Base-by-base conservation (phyloP, 495 filamentous ascomycete genomes). In the Baudoinia panamericana region DNA sequence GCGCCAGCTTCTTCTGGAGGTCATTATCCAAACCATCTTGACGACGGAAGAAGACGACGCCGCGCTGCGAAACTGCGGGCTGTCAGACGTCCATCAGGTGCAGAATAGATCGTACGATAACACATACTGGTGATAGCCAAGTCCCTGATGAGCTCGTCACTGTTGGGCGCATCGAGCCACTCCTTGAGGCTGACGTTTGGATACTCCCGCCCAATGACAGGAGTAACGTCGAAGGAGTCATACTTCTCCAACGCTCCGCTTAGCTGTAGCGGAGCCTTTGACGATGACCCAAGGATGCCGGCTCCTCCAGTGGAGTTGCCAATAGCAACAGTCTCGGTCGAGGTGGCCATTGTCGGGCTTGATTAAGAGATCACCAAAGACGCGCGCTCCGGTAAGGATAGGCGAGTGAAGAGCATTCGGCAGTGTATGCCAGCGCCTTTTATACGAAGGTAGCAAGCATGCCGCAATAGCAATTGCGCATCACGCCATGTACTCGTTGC, bases 11-110 rank as follows among this genome's bases (percentile, higher is more conserved):
- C 52, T 86, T 86, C 45, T 81, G 75, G 15, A 75, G 61, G 13
- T 77, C 70, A 46, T 80, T 67, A 48, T 67, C 67, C 6, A 82
- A 56, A 37, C 63, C 68, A 55, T 84, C 71, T 48, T 87, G 82
- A 25, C 72, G 68, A 20, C 81, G 78, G 63, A 90, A 84, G 65
- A 84, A 85, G 28, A 87, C 82, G 0, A 90, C 83, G 2, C 81
- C 80, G 0, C 82, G 73, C 48, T 78, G 75, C 12, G 81, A 87
- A 50, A 90, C 82, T 86, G 28, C 30, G 9, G 18, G 23, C 12
- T 39, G 35, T 29, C 11, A 43, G 28, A n/a, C n/a, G n/a, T n/a
- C n/a, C 24, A 22, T 11, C 17, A 21, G 6, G 21, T n/a, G 9
- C 18, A 13, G 6, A n/a, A 38, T 25, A 6, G 11, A 46, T 15